Evolutionary conservation across 495 filamentous ascomycete species (phyloP).

Genomic region (Mytilinidion resinicola): DNA sequence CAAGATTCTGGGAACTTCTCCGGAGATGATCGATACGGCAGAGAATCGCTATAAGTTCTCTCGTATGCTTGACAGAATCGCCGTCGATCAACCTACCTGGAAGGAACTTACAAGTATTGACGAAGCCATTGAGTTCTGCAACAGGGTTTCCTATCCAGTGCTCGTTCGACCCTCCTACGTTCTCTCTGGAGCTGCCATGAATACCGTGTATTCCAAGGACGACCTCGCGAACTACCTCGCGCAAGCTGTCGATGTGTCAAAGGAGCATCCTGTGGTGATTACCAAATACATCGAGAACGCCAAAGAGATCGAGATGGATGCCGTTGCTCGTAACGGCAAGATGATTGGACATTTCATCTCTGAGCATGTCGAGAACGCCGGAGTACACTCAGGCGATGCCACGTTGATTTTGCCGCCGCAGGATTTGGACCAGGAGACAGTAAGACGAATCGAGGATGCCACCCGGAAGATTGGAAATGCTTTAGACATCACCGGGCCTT

Average conservation of each 20-base stretch:
- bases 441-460: constrained; percentile 85
- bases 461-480: constrained; percentile 93
- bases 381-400: constrained; percentile 96
- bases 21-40: constrained; percentile 96
- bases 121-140: constrained; percentile 78
- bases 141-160: constrained; percentile 86
- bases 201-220: constrained; percentile 88
- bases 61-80: constrained; percentile 89
- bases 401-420: constrained; percentile 89
- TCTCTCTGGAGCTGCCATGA: constrained; percentile 97
- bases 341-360: constrained; percentile 92
- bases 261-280: constrained; percentile 96
- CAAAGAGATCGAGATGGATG: constrained; percentile 97
- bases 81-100: constrained; percentile 94
- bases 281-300: constrained; percentile 98
- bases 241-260: constrained; percentile 86
- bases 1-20: constrained; percentile 88
- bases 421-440: constrained; percentile 83
- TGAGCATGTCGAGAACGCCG: constrained; percentile 95
- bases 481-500: constrained; percentile 92
- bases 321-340: constrained; percentile 77
- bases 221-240: constrained; percentile 87
- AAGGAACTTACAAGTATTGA: constrained; percentile 91
- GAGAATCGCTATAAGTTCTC: constrained; percentile 99
- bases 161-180: constrained; percentile 96